Base-by-base conservation (phyloP, 805 yeast genomes). In the Nakazawaea siamensis region DNA sequence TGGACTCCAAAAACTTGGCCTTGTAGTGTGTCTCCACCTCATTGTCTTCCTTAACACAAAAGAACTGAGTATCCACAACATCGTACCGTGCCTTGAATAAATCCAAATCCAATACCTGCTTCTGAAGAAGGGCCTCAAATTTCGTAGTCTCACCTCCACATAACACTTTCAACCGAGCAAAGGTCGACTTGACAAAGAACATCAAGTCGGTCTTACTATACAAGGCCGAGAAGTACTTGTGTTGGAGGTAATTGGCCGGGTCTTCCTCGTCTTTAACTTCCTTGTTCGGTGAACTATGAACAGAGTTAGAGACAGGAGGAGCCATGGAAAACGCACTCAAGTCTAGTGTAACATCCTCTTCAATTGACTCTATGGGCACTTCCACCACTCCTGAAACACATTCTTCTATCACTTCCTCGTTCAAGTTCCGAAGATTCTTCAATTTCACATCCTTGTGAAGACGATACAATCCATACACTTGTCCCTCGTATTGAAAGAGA, bases 131-230 rank as follows among this genome's bases (percentile, higher is more conserved):
- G 8, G 15, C n/a, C 12, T 33, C 31, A 4, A 33, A 17, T 12
- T 8, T 23, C 5, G 20, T 15, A 9, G 12, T 10, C 14, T 33
- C 34, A 2, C 28, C 13, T 2, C 24, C 34, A 9, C 30, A 29
- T 9, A 37, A 21, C 23, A 32, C 19, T 25, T 24, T 32, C 34
- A 37, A 33, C 11, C 40, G 23, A 5, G 40, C 27, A 21, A 37
- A 33, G 3, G 40, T 25, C 10, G 40, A 37, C 19, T 37, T 37
- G 17, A 18, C 34, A 17, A 37, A 37, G 26, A 37, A 37, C 40
- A 37, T 37, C 34, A 37, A 29, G 24, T 37, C 35, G 4, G 30
- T 29, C 14, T 33, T 33, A 17, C 40, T 33, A 17, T 37, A 37
- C 5, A 37, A 24, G 4, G 40, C 29, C 3, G 34, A 14, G 7